Conservation (phyloP, 768 basidiomycete genomes). For the Tylopilus plumbeoviolaceoides region DNA sequence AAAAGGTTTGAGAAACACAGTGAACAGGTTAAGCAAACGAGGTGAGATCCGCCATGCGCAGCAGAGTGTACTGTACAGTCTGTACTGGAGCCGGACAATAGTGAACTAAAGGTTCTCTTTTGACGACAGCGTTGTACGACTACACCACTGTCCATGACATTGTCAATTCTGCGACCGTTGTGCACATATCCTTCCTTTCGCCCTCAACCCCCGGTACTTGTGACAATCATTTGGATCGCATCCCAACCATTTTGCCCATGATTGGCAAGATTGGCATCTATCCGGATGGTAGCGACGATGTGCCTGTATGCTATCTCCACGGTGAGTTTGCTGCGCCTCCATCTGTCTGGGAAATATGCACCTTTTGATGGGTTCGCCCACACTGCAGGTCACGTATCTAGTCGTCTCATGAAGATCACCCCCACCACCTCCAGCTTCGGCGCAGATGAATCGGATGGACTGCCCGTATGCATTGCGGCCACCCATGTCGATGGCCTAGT, state of each 20-base stretch:
- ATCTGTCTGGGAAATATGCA: no score
- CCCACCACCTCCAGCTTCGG: not conserved
- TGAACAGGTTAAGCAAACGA: slow-evolving; percentile 24
- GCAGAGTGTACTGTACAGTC: no score
- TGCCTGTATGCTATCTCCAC: slow-evolving; percentile 20
- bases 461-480: slow-evolving; percentile 22
- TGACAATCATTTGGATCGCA: slow-evolving; percentile 8
- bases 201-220: slow-evolving; percentile 11
- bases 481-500: slow-evolving; percentile 25
- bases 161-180: slow-evolving; percentile 20
- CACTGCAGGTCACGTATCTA: slow-evolving; percentile 17
- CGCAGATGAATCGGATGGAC: slow-evolving; percentile 1
- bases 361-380: not conserved
- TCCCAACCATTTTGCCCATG: slow-evolving; percentile 25
- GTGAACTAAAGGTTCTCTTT: no score
- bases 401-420: slow-evolving; percentile 26
- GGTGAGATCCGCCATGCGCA: slow-evolving; percentile 6
- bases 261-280: slow-evolving; percentile 24
- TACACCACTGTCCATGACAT: slow-evolving; percentile 20
- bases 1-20: slow-evolving; percentile 18
- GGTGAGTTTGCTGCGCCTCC: slow-evolving; percentile 3
- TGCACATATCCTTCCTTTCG: slow-evolving; percentile 24
- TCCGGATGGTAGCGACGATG: slow-evolving; percentile 2
- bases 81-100: no score
- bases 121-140: slow-evolving; percentile 18